A percentile compares a stretch with the other conserved stretches of the same genome.
phyloP scores from a whole-genome alignment of 345 rosid species.

The Adansonia digitata region DNA sequence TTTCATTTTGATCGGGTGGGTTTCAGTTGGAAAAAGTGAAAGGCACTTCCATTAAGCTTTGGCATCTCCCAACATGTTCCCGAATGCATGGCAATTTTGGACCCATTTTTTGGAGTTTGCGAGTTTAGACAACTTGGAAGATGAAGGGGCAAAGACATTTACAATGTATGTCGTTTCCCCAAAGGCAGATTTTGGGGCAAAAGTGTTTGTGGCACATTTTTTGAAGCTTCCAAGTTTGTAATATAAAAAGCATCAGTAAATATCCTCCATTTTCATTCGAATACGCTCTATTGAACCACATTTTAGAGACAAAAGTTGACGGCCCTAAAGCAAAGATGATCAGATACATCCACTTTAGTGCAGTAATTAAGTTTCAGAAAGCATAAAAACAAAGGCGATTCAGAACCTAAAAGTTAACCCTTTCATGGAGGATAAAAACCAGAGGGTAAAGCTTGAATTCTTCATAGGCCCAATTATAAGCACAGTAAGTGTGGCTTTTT shows the following conservation, averaged over 20 bases:
- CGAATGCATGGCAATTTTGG: not conserved
- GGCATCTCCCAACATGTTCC: constrained; percentile 1
- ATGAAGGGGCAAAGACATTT: not conserved
- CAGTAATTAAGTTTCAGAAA: not conserved
- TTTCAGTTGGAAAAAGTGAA: constrained; percentile 4
- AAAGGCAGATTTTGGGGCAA: constrained; percentile 5
- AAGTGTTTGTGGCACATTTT: not conserved
- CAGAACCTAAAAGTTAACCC: not conserved
- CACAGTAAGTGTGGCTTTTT: too few relatives aligned
- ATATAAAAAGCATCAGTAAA: not conserved
- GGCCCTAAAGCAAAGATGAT: not conserved
- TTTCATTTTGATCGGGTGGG: not conserved
- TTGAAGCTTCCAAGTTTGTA: not conserved
- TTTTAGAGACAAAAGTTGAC: not conserved
- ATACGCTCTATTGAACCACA: not conserved
- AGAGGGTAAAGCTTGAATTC: not conserved
- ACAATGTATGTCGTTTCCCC: not conserved
- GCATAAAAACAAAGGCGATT: not conserved
- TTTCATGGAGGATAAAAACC: not conserved
- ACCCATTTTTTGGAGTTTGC: not conserved
- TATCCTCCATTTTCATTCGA: too few relatives aligned
- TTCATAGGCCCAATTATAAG: not conserved
- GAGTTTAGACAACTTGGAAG: not conserved
- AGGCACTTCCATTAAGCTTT: not conserved
- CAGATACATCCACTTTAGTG: not conserved